Percentiles rank a stretch among this genome's conserved stretches.
phyloP scores from a whole-genome alignment of 1,284 basidiomycete genomes.

The Chondrostereum purpureum region DNA sequence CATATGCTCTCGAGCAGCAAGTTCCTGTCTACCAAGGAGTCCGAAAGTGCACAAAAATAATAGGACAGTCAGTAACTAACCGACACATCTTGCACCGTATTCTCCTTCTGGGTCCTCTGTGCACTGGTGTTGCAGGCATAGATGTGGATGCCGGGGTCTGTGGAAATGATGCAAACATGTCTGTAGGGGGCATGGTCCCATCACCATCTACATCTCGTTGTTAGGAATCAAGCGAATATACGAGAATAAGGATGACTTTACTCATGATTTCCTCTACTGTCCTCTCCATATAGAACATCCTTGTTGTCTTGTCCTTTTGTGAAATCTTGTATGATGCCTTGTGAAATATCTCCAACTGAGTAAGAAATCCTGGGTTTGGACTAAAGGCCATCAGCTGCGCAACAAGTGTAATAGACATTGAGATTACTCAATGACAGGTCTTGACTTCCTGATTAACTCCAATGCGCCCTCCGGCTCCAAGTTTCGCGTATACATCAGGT shows the following conservation, averaged over 20 bases:
- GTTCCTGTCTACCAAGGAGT: slow-evolving; percentile 54
- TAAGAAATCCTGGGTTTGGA: slow-evolving; percentile 73
- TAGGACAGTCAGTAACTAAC: slow-evolving; percentile 27
- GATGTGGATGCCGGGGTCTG: slow-evolving; percentile 54
- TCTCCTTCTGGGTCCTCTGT: slow-evolving; percentile 43
- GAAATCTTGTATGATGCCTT: slow-evolving; percentile 48
- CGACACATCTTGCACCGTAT: slow-evolving; percentile 92
- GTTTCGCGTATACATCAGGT: slow-evolving; percentile 68
- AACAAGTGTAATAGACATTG: slow-evolving; percentile 3
- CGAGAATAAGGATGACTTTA: slow-evolving; percentile 25
- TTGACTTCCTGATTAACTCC: slow-evolving; percentile 53
- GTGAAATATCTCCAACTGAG: slow-evolving; percentile 74
- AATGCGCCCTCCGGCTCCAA: slow-evolving; percentile 67
- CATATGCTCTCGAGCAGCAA: slow-evolving; percentile 88
- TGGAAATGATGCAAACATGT: slow-evolving; percentile 75
- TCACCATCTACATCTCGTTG: slow-evolving; percentile 52
- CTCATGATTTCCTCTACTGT: slow-evolving; percentile 72
- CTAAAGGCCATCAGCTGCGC: no score
- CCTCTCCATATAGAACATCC: slow-evolving; percentile 78
- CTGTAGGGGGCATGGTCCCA: slow-evolving; percentile 52
- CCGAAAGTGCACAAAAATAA: neutral
- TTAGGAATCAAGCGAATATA: slow-evolving; percentile 4
- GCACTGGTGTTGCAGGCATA: slow-evolving; percentile 48
- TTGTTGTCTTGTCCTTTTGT: slow-evolving; percentile 69
- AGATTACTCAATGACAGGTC: slow-evolving; percentile 61